Evolutionary conservation across 805 yeast species (phyloP).

Genomic region (Candida methanosorbosa): DNA sequence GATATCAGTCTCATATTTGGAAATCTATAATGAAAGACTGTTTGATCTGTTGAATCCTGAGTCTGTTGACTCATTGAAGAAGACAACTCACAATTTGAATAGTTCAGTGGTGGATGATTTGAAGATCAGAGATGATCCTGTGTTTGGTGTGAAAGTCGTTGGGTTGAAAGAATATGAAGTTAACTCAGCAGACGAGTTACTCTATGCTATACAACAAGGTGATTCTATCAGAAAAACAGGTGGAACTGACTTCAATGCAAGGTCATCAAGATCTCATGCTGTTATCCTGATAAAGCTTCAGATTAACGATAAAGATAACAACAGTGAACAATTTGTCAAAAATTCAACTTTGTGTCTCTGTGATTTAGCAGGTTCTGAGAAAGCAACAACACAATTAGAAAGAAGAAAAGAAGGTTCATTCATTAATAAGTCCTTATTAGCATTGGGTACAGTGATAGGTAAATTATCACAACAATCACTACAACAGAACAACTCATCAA

Average conservation of each 20-base stretch:
- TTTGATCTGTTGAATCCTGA: slow-evolving; percentile 56
- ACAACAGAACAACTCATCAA: slow-evolving; percentile 17
- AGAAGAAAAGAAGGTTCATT: slow-evolving; percentile 90
- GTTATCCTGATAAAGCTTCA: slow-evolving; percentile 62
- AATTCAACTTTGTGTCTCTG: slow-evolving; percentile 78
- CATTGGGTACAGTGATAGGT: slow-evolving; percentile 88
- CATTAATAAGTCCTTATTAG: slow-evolving; percentile 83
- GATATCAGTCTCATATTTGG: slow-evolving; percentile 65
- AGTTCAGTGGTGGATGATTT: slow-evolving; percentile 37
- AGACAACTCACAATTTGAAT: slow-evolving; percentile 2
- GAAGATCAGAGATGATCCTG: slow-evolving; percentile 68
- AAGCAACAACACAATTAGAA: slow-evolving; percentile 67
- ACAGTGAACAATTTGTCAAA: slow-evolving; percentile 27
- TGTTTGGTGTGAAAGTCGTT: slow-evolving; percentile 62
- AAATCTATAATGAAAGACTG: slow-evolving; percentile 84
- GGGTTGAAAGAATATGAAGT: slow-evolving; percentile 65
- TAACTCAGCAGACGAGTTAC: slow-evolving; percentile 46
- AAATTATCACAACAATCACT: slow-evolving; percentile 37
- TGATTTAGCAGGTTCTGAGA: slow-evolving; percentile 96
- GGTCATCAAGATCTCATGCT: slow-evolving; percentile 90
- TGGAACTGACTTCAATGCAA: slow-evolving; percentile 80
- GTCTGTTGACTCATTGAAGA: slow-evolving; percentile 13
- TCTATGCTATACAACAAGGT: slow-evolving; percentile 55
- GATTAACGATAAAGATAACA: slow-evolving; percentile 30
- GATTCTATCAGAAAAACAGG: slow-evolving; percentile 72